Conservation (phyloP, 2,329 filamentous ascomycete species). For the Ophiosphaerella korrae region DNA sequence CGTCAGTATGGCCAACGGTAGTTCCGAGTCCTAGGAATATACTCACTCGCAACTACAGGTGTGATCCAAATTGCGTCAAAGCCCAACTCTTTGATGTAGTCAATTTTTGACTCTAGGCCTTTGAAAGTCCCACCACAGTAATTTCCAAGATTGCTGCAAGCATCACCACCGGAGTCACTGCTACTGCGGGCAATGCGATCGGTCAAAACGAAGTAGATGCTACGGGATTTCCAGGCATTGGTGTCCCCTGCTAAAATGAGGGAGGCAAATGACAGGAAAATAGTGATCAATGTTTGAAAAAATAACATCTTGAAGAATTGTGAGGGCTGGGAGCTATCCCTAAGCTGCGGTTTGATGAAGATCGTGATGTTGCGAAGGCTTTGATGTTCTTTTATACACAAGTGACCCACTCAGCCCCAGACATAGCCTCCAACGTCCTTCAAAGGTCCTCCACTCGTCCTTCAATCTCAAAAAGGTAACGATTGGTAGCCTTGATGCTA, state of each 20-base stretch:
- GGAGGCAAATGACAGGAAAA: slow-evolving; percentile 22
- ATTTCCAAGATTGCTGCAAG: slow-evolving; percentile 37
- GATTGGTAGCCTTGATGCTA: not conserved
- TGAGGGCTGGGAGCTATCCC: too few species aligned
- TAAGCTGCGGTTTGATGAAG: too few species aligned
- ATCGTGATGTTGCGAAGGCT: not conserved
- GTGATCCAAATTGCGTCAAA: slow-evolving; percentile 59
- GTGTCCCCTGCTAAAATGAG: slow-evolving; percentile 36
- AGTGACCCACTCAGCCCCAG: not conserved
- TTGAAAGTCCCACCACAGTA: slow-evolving; percentile 60
- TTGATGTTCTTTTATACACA: slow-evolving; percentile 1
- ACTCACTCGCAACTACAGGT: slow-evolving; percentile 40
- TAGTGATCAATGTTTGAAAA: slow-evolving; percentile 15
- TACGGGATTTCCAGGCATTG: slow-evolving; percentile 43
- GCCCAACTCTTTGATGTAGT: slow-evolving; percentile 58
- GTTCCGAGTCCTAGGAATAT: not conserved
- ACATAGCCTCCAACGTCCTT: not conserved
- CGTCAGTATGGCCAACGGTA: slow-evolving; percentile 1
- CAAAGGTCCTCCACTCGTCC: not conserved
- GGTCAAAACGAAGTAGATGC: slow-evolving; percentile 46
- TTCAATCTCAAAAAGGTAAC: not conserved
- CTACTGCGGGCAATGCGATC: slow-evolving; percentile 44
- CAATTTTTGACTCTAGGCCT: slow-evolving; percentile 54
- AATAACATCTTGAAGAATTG: slow-evolving; percentile 21
- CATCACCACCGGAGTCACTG: slow-evolving; percentile 36